These are phyloP conservation scores for Kuraishia floccosa DNA, from an alignment of 805 yeast genomes.

Conservation along the genomic window DNA sequence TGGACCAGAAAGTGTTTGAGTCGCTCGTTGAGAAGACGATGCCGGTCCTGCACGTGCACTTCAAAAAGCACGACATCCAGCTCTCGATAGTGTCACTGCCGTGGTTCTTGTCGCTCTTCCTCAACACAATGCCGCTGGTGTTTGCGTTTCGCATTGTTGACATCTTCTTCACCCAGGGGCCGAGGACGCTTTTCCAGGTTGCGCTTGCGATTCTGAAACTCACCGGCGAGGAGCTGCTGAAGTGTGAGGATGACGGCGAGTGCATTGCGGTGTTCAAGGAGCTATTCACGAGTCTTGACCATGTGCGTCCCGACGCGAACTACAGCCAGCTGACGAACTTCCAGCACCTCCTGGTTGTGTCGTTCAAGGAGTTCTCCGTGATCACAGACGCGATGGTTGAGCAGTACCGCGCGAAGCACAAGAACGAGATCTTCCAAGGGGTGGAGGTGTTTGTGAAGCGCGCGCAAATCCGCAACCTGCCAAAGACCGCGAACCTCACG, in stretches of 20 bases:
- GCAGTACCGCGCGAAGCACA: constrained; percentile 57
- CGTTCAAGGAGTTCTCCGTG: constrained; percentile 81
- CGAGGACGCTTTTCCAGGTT: constrained; percentile 82
- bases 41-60: constrained; percentile 83
- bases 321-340: constrained; percentile 66
- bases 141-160: constrained; percentile 90
- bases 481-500: constrained; percentile 53
- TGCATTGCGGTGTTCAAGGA: constrained; percentile 78
- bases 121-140: constrained; percentile 89
- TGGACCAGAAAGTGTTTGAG: constrained; percentile 92
- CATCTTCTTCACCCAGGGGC: constrained; percentile 82
- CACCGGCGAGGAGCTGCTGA: constrained; percentile 74
- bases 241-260: constrained; percentile 84
- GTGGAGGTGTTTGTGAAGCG: constrained; percentile 87
- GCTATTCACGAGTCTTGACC: constrained; percentile 67
- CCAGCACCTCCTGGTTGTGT: constrained; percentile 82
- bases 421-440: constrained; percentile 71
- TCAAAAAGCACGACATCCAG: constrained; percentile 72
- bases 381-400: constrained; percentile 66
- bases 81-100: constrained; percentile 88
- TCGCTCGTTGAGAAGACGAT: constrained; percentile 78
- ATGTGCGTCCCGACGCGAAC: constrained; percentile 50
- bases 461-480: constrained; percentile 80
- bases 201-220: constrained; percentile 84
- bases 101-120: constrained; percentile 87